Percentiles rank a stretch among this genome's conserved stretches.
Evolutionary conservation across 73 alveolate species (phyloP).

Genomic region (Tetrahymena thermophila): DNA sequence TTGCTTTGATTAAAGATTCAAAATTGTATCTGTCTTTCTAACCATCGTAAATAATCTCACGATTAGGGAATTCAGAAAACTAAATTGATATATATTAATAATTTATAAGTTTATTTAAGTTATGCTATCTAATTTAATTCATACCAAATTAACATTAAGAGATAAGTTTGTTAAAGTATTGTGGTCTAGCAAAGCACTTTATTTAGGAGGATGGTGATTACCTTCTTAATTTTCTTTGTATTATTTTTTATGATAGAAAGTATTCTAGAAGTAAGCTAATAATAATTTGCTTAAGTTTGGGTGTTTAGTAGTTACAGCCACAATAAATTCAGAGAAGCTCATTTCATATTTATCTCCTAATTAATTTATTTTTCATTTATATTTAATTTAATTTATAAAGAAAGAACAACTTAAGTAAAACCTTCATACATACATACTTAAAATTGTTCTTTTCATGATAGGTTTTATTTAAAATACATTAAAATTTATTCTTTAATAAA

Average conservation of each 20-base stretch:
- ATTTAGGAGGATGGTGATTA: not conserved
- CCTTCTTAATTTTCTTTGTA: not conserved
- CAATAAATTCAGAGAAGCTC: not conserved
- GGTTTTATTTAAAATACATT: too few species aligned
- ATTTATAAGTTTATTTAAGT: too few species aligned
- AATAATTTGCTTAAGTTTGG: not conserved
- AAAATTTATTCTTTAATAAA: too few species aligned
- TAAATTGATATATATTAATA: not conserved
- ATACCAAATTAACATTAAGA: not conserved
- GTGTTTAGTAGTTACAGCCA: not conserved
- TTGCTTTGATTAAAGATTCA: not conserved
- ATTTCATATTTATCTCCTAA: not conserved
- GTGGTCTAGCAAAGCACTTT: not conserved
- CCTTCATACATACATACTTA: too few species aligned
- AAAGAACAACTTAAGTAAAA: too few species aligned
- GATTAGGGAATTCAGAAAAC: not conserved
- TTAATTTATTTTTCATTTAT: not conserved
- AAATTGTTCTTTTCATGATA: too few species aligned
- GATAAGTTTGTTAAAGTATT: not conserved
- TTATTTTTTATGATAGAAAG: not conserved
- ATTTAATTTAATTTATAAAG: too few species aligned
- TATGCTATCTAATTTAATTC: not conserved
- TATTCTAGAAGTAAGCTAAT: not conserved
- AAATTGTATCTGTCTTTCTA: not conserved
- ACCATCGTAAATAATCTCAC: not conserved